A percentile compares a stretch with the other conserved stretches of the same genome.
These are phyloP conservation scores for Serpula lacrymans DNA, from an alignment of 768 basidiomycete genomes.

Conservation along the genomic window DNA sequence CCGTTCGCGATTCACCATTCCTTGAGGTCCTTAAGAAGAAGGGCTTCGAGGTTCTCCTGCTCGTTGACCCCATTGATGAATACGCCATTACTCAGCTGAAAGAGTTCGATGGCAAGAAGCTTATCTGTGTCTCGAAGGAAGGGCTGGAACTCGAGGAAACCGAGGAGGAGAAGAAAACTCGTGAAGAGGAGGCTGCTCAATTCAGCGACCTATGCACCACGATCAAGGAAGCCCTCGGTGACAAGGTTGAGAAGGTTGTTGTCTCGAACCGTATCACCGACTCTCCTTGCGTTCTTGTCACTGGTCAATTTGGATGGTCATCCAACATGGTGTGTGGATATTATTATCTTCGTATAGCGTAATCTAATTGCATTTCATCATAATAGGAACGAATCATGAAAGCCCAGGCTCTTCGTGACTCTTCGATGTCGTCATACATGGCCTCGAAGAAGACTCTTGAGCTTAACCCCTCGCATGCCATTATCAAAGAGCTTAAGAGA, in stretches of 20 bases:
- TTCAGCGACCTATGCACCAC: constrained; percentile 88
- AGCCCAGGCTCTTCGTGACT: constrained; percentile 94
- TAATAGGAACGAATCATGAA: constrained; percentile 94
- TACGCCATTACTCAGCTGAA: constrained; percentile 98
- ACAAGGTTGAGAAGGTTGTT: constrained; percentile 99
- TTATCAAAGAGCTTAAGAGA: constrained; percentile 93
- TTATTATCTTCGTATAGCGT: constrained; percentile 1
- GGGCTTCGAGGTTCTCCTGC: constrained; percentile 96
- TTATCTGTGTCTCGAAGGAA: constrained; percentile 97
- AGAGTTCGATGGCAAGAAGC: constrained; percentile 98
- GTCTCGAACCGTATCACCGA: constrained; percentile 97
- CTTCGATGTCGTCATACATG: constrained; percentile 99
- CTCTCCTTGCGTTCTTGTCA: constrained; percentile 95
- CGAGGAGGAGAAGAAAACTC: constrained; percentile 90
- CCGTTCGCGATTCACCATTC: constrained; percentile 94
- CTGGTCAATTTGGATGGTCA: constrained; percentile 99
- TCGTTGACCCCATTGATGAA: constrained; percentile 98
- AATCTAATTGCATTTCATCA: constrained; percentile 1
- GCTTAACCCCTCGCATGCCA: constrained; percentile 87
- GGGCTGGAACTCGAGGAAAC: constrained; percentile 99
- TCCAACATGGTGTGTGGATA: constrained; percentile 92
- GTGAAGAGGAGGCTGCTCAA: constrained; percentile 81
- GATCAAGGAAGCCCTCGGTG: constrained; percentile 98
- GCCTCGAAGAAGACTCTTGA: constrained; percentile 97
- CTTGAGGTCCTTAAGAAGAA: constrained; percentile 99